Percentiles rank a stretch among this genome's conserved stretches.
phyloP scores from a whole-genome alignment of 2,329 filamentous ascomycete species.

The Alternaria angustiovoidea region DNA sequence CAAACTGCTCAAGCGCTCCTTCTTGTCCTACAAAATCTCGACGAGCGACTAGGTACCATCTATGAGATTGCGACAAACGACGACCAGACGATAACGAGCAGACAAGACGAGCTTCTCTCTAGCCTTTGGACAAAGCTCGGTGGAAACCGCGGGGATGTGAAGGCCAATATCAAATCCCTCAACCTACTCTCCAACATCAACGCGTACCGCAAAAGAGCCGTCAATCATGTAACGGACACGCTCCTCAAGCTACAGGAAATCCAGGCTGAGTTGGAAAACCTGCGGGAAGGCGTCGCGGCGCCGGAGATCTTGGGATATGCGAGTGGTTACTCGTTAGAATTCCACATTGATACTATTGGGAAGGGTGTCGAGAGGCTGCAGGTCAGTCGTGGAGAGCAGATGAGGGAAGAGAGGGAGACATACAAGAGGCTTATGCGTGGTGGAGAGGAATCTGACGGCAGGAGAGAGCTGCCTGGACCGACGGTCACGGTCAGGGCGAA shows the following conservation, averaged over 20 bases:
- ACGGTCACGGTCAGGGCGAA: slow-evolving; percentile 25
- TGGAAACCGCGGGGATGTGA: slow-evolving; percentile 68
- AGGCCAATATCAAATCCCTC: slow-evolving; percentile 70
- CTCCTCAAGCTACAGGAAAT: slow-evolving; percentile 79
- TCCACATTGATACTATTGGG: slow-evolving; percentile 79
- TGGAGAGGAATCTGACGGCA: slow-evolving; percentile 12
- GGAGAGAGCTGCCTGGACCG: slow-evolving; percentile 24
- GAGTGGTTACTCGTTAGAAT: slow-evolving; percentile 67
- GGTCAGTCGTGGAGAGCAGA: slow-evolving; percentile 66
- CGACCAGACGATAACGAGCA: slow-evolving; percentile 64
- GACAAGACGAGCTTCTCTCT: slow-evolving; percentile 72
- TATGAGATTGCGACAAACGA: slow-evolving; percentile 73
- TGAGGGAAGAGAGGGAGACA: slow-evolving; percentile 66
- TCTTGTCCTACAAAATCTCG: slow-evolving; percentile 70
- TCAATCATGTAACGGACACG: slow-evolving; percentile 72
- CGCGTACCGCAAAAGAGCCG: slow-evolving; percentile 70
- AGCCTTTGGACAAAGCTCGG: slow-evolving; percentile 79
- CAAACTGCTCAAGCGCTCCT: slow-evolving; percentile 74
- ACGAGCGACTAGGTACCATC: slow-evolving; percentile 74
- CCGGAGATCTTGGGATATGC: slow-evolving; percentile 67
- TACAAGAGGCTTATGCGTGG: slow-evolving; percentile 31
- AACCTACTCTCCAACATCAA: slow-evolving; percentile 71
- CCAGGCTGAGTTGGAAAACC: slow-evolving; percentile 72
- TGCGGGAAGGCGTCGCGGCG: slow-evolving; percentile 73
- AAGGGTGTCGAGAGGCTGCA: slow-evolving; percentile 76